These are phyloP conservation scores for Cephaloascus fragrans DNA, from an alignment of 805 yeast species.

Conservation along the genomic window DNA sequence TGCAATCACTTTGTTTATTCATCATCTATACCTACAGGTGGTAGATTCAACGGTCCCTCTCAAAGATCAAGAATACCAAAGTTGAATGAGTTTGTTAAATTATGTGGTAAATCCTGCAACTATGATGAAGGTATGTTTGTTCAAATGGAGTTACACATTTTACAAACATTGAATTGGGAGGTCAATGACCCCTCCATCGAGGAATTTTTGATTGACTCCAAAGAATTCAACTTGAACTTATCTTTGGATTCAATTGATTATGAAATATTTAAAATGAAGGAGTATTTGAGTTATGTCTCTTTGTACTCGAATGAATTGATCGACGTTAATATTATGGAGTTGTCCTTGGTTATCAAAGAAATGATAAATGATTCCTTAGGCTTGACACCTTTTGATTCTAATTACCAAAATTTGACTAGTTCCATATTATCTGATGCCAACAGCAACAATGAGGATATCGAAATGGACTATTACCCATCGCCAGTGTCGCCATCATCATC, in stretches of 20 bases:
- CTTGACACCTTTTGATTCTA: constrained; percentile 3
- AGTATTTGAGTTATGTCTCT: constrained; percentile 37
- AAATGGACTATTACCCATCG: not conserved
- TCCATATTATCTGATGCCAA: not conserved
- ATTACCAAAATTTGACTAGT: constrained; percentile 3
- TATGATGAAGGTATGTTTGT: constrained; percentile 52
- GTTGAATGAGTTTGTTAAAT: constrained; percentile 55
- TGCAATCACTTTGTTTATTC: constrained; percentile 56
- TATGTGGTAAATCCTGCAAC: constrained; percentile 56
- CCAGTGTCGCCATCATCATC: constrained; percentile 1
- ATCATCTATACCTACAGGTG: constrained; percentile 40
- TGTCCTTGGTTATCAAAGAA: not conserved
- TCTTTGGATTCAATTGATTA: constrained; percentile 12
- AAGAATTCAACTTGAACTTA: constrained; percentile 30
- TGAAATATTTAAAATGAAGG: constrained; percentile 37
- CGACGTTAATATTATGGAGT: constrained; percentile 15
- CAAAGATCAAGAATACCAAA: constrained; percentile 70
- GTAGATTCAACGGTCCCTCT: constrained; percentile 58
- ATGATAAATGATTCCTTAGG: constrained; percentile 8
- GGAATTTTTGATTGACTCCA: constrained; percentile 20
- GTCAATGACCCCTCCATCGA: constrained; percentile 50
- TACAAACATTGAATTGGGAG: constrained; percentile 64
- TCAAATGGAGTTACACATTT: constrained; percentile 73
- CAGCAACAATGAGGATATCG: not conserved
- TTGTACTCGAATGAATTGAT: constrained; percentile 37